phyloP scores from a whole-genome alignment of 108 stramenopile genomes.

The Fragilaria crotonensis region DNA sequence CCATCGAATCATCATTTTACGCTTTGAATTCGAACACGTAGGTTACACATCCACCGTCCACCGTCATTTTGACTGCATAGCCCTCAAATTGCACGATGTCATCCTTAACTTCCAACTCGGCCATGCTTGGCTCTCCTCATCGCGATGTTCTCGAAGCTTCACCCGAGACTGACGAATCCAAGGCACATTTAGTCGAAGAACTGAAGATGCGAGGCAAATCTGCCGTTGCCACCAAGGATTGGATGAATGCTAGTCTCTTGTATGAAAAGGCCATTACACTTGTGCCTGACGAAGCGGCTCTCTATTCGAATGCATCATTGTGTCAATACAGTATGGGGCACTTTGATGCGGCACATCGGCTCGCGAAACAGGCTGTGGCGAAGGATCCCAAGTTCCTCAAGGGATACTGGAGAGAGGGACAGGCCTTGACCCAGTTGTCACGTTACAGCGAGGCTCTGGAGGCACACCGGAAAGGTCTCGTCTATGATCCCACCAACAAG shows the following conservation, averaged over 20 bases:
- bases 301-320: constrained; percentile 62
- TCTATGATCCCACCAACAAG: constrained; percentile 63
- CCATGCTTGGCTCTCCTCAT: constrained; percentile 26
- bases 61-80: no score
- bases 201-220: constrained; percentile 63
- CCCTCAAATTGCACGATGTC: constrained; percentile 1
- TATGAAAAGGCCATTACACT: constrained; percentile 64
- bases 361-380: constrained; percentile 37
- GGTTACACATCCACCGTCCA: no score
- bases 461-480: constrained; percentile 45
- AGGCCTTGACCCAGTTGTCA: constrained; percentile 44
- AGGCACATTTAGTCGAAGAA: constrained; percentile 60
- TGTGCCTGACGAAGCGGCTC: constrained; percentile 35
- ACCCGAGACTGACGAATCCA: constrained; percentile 43
- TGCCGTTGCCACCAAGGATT: constrained; percentile 48
- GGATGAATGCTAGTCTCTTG: constrained; percentile 59
- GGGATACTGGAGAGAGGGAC: constrained; percentile 73
- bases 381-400: constrained; percentile 66
- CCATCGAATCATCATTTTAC: no score
- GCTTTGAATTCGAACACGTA: no score
- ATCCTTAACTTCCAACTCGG: not conserved
- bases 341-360: constrained; percentile 38
- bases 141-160: constrained; percentile 53
- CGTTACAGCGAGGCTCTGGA: constrained; percentile 41
- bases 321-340: constrained; percentile 54